phyloP scores from a whole-genome alignment of 108 stramenopile species.

The Nitzschia sp. region DNA sequence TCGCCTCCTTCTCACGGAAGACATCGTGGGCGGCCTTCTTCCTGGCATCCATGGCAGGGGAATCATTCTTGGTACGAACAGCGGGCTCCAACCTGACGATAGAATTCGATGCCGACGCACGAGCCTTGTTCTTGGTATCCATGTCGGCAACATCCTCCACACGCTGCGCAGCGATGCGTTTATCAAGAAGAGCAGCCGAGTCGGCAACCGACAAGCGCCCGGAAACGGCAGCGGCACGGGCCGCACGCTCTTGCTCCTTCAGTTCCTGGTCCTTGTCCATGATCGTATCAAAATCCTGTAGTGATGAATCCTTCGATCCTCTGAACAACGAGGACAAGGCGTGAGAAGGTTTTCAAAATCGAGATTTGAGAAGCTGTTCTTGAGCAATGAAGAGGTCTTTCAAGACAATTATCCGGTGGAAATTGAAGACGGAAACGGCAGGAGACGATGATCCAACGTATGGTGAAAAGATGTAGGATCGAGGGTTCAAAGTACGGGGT shows the following conservation, averaged over 20 bases:
- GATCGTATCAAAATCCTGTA: too few relatives aligned
- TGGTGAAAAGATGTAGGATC: too few relatives aligned
- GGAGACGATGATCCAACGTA: too few relatives aligned
- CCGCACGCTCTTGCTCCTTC: neutral
- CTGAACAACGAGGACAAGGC: too few relatives aligned
- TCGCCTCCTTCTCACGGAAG: neutral
- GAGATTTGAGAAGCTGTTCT: neutral
- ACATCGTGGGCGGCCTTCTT: too few relatives aligned
- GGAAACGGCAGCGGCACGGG: conserved; percentile 9
- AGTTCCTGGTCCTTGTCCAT: conserved; percentile 13
- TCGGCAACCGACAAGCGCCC: neutral
- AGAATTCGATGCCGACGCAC: neutral
- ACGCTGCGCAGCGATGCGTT: conserved; percentile 19
- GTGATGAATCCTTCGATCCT: too few relatives aligned
- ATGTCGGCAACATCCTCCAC: neutral
- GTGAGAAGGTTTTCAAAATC: neutral
- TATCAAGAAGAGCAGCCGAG: conserved; percentile 15
- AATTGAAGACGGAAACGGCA: too few relatives aligned
- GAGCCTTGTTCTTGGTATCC: neutral
- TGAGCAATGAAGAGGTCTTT: too few relatives aligned
- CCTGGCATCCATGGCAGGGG: neutral
- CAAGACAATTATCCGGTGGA: too few relatives aligned
- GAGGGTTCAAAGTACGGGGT: too few relatives aligned
- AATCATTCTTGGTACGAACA: neutral
- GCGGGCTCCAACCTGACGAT: neutral